Base-by-base conservation (phyloP, 306 rosid species). In the Crotalaria pallida region DNA sequence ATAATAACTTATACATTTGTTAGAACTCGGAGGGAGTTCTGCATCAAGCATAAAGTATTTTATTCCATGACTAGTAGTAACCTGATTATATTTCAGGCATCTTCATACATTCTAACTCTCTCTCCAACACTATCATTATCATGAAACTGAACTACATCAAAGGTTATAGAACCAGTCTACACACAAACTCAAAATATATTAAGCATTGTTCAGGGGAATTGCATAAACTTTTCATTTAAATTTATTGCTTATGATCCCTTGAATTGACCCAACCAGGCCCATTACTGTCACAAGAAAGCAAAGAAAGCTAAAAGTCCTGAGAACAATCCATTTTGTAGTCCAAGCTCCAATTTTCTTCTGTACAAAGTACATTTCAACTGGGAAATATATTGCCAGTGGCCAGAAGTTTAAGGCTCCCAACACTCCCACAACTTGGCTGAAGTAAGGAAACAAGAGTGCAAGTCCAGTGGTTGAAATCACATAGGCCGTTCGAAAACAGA, bases 341-440 rank as follows among this genome's bases (percentile, higher is more conserved):
- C 88, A 88, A 34, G 85, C 73, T 33, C 48, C 73, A 9, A 86
- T 62, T 33, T 81, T 85, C 83, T 74, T 85, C 62, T 81, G 95
- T 18, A 74, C 72, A 43, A 81, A 77, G 84, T 85, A 85, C 95
- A 88, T 85, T 55, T 85, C 87, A 48, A 88, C 88, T 0, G 95
- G 95, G 77, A 88, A 85, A 60, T 85, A 85, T 64, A 85, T 79
- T 7, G 87, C 69, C 69, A 85, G 29, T 24, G 94, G 94, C 94
- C 94, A 88, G 57, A 88, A 88, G 81, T 62, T 84, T 38, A 88
- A 33, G 61, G 94, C 87, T 19, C 94, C 94, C 23, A 88, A 69
- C 36, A 88, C 77, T 41, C 88, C 91, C 60, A 88, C 74, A 24
- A 85, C 83, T 70, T 60, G 76, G 75, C 85, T 84, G 81, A 88